These are phyloP conservation scores for Globisporangium heterothallicum DNA, from an alignment of 352 stramenopile genomes.

Conservation along the genomic window DNA sequence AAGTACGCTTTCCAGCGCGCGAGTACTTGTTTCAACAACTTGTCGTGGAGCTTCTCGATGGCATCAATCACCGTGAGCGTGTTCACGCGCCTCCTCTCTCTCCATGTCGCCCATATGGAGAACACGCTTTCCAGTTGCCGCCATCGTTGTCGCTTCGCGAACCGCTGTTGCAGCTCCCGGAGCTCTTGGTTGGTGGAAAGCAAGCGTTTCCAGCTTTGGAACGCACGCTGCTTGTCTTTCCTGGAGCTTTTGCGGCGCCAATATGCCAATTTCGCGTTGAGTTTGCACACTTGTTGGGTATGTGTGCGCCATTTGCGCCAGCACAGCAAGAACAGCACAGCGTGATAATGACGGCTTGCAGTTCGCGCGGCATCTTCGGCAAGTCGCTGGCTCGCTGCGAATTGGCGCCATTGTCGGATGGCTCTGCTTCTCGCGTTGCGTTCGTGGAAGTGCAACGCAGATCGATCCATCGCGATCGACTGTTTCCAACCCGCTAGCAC, in stretches of 20 bases:
- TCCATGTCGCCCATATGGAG: constrained; percentile 2
- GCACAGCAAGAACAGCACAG: neutral
- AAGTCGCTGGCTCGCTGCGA: neutral
- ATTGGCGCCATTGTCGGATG: neutral
- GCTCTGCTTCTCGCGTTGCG: neutral
- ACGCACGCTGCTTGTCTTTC: neutral
- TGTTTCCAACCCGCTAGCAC: constrained; percentile 10
- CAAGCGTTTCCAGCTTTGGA: constrained; percentile 1
- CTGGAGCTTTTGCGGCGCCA: constrained; percentile 2
- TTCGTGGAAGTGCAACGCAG: neutral
- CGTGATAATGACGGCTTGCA: neutral
- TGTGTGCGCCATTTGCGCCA: neutral
- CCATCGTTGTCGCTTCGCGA: neutral
- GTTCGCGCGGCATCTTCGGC: neutral
- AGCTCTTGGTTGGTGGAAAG: neutral
- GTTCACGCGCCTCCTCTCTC: neutral
- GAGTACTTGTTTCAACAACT: neutral
- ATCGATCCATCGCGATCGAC: neutral
- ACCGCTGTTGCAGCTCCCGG: neutral
- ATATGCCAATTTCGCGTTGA: neutral
- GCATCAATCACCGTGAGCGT: neutral
- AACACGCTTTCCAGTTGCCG: neutral
- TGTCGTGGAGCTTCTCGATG: neutral
- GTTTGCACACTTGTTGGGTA: neutral
- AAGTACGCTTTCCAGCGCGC: constrained; percentile 1